Evolutionary conservation across 441 rosid species (phyloP).

Genomic region (Rhodomyrtus psidioides): DNA sequence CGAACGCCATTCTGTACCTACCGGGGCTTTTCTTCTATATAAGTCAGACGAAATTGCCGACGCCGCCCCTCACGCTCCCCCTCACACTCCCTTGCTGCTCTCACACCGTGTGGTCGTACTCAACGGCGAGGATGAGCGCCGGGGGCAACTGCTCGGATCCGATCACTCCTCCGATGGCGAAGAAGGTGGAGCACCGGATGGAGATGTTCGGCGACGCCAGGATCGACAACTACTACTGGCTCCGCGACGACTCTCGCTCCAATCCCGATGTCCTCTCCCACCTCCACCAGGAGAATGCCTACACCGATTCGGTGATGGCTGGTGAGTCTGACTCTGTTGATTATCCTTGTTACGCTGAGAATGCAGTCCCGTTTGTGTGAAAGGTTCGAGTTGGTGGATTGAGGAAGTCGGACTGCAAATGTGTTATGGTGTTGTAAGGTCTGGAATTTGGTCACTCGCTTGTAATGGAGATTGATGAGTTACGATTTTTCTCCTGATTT

Average conservation of each 20-base stretch:
- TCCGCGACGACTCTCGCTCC: constrained; percentile 84
- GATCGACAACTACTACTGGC: constrained; percentile 79
- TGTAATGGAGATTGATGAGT: neutral
- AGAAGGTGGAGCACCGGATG: constrained; percentile 75
- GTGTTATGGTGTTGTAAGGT: neutral
- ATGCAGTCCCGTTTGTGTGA: neutral
- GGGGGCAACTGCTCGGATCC: neutral
- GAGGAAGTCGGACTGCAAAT: neutral
- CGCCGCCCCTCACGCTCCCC: neutral
- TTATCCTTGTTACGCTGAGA: neutral
- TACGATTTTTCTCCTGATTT: too few species aligned
- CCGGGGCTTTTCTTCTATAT: neutral
- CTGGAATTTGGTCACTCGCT: neutral
- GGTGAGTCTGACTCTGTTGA: constrained; percentile 20
- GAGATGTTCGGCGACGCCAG: constrained; percentile 74
- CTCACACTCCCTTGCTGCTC: neutral
- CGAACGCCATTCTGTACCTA: neutral
- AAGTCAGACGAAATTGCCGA: neutral
- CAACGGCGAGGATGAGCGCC: neutral
- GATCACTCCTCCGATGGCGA: constrained; percentile 49
- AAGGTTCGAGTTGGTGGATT: neutral
- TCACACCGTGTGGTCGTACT: neutral
- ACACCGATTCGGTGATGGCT: constrained; percentile 48
- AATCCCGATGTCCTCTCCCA: constrained; percentile 47
- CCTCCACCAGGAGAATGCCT: constrained; percentile 60